phyloP scores from a whole-genome alignment of 1,284 basidiomycete genomes.

The Quambalaria eucalypti region DNA sequence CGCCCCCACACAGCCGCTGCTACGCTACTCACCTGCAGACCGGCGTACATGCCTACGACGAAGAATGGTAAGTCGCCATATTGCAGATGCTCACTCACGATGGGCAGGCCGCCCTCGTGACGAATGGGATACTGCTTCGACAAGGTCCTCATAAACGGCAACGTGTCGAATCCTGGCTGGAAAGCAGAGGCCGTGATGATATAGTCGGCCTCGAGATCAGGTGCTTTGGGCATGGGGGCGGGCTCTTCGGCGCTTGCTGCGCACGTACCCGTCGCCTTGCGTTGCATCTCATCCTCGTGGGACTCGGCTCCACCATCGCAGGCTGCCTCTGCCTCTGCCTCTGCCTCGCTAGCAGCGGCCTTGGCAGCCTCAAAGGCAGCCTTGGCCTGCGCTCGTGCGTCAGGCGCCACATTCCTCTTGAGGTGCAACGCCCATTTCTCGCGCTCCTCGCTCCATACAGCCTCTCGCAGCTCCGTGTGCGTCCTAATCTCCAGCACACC shows the following conservation, averaged over 20 bases:
- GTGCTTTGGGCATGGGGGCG: neutral
- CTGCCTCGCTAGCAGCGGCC: neutral
- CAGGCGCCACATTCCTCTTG: neutral
- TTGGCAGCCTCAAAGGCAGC: neutral
- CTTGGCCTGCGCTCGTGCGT: neutral
- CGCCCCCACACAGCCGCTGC: too few relatives aligned
- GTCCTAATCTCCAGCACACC: conserved; percentile 29
- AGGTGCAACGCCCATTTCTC: conserved; percentile 18
- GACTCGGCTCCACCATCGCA: neutral
- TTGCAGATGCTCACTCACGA: conserved; percentile 43
- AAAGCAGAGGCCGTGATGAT: conserved; percentile 44
- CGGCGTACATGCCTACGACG: conserved; percentile 40
- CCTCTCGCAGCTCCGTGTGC: conserved; percentile 22
- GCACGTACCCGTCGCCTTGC: too few relatives aligned
- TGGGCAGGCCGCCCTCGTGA: conserved; percentile 38
- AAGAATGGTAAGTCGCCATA: conserved; percentile 43
- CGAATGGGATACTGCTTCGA: conserved; percentile 22
- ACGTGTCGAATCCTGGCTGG: conserved; percentile 17
- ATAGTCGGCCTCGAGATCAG: conserved; percentile 15
- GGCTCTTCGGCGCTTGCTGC: neutral
- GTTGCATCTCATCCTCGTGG: too few relatives aligned
- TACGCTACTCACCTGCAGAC: conserved; percentile 8
- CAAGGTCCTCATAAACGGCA: conserved; percentile 34
- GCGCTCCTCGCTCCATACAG: conserved; percentile 4
- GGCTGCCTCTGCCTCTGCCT: conserved; percentile 7